Evolutionary conservation across 1,139 yeast species (phyloP).

Genomic region (Meyerozyma carpophila): DNA sequence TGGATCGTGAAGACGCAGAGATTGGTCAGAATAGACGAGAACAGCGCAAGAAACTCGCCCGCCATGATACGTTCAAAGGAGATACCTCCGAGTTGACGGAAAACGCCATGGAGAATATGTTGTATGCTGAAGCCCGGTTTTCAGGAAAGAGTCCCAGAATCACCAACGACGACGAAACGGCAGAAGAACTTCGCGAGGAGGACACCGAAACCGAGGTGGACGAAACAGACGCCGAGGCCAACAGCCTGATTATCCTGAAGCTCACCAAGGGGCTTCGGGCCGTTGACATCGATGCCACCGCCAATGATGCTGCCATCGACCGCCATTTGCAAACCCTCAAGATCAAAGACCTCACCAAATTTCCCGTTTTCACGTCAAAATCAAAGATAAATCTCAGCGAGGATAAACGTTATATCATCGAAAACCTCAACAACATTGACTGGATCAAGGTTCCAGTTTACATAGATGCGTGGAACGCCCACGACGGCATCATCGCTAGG

Average conservation of each 20-base stretch:
- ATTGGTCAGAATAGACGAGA: constrained; percentile 28
- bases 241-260: constrained; percentile 8
- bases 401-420: constrained; percentile 36
- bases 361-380: constrained; percentile 25
- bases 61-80: constrained; percentile 37
- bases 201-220: constrained; percentile 4
- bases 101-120: constrained; percentile 32
- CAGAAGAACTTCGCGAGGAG: constrained; percentile 3
- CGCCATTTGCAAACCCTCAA: constrained; percentile 15
- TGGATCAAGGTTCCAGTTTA: constrained; percentile 67
- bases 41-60: constrained; percentile 20
- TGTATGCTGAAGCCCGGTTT: constrained; percentile 34
- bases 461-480: constrained; percentile 64
- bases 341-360: constrained; percentile 14
- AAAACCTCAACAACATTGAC: constrained; percentile 47
- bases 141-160: constrained; percentile 1
- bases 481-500: constrained; percentile 67
- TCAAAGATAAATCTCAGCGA: constrained; percentile 35
- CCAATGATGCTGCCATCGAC: constrained; percentile 22
- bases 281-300: constrained; percentile 18
- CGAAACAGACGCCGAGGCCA: constrained; percentile 1
- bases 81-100: constrained; percentile 38
- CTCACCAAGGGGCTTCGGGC: constrained; percentile 3
- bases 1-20: constrained; percentile 29
- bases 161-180: constrained; percentile 5